A percentile compares a stretch with the other conserved stretches of the same genome.
phyloP scores from a whole-genome alignment of 2,329 filamentous ascomycete genomes.

The Sporothrix protearum region DNA sequence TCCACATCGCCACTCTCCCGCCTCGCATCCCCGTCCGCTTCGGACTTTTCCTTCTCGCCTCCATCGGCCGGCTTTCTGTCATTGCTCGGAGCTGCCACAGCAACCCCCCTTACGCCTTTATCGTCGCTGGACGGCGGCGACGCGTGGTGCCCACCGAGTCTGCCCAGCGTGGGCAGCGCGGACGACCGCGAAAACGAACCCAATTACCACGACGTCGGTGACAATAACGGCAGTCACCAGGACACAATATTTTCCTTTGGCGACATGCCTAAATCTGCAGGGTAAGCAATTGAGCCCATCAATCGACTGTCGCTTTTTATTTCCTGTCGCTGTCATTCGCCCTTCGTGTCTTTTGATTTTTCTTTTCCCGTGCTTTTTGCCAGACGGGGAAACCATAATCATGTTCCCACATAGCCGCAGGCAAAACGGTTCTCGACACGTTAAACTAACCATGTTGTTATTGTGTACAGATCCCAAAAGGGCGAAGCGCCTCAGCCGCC shows the following conservation, averaged over 20 bases:
- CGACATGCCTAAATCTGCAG: background rate
- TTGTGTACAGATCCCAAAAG: conserved; percentile 20
- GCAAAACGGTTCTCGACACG: background rate
- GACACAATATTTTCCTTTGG: conserved; percentile 7
- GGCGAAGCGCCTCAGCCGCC: conserved; percentile 17
- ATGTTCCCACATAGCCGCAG: background rate
- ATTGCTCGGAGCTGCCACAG: background rate
- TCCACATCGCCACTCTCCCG: conserved; percentile 20
- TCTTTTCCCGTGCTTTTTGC: background rate
- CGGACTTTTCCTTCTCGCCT: conserved; percentile 23
- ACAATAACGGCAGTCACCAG: background rate
- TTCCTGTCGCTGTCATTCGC: background rate
- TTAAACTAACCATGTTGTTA: conserved; percentile 11
- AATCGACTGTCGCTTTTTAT: background rate
- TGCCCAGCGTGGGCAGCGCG: background rate
- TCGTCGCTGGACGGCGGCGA: conserved; percentile 26
- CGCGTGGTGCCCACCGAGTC: background rate
- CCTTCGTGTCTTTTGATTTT: background rate
- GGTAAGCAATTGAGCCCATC: conserved; percentile 16
- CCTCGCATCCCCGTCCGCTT: conserved; percentile 17
- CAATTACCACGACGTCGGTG: background rate
- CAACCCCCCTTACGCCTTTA: conserved; percentile 21
- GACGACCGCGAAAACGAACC: background rate
- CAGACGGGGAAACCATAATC: background rate
- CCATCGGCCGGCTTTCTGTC: conserved; percentile 19